Base-by-base conservation (phyloP, 352 stramenopile species). In the Pythium insidiosum region DNA sequence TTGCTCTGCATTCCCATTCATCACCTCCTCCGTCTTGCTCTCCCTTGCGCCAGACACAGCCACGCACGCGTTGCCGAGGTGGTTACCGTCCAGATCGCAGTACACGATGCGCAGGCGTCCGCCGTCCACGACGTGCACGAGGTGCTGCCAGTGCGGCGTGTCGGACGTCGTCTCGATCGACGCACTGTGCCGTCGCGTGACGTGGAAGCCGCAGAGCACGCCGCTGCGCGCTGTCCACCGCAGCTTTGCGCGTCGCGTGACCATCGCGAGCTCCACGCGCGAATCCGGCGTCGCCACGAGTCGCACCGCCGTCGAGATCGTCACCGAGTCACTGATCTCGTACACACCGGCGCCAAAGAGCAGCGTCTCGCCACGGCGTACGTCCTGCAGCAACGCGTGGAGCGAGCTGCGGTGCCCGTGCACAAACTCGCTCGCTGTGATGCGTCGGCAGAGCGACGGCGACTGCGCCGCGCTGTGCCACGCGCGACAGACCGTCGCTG, bases 241-340 rank as follows among this genome's bases (percentile, higher is more conserved):
- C 0, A 91, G 16, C 19, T 85, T 68, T 0, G 75, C 73, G 13
- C 36, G 47, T 23, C 50, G 35, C 0, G 58, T 73, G 25, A 47
- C 59, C 73, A 91, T 85, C 37, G 84, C 71, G 11, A 91, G 40
- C 48, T 87, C 75, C 2, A 88, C 75, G 41, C 80, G 75, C 6
- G 68, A 50, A 43, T 84, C 75, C 1, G 68, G 64, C 3, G 67
- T 38, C 0, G 71, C 78, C 11, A 86, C 12, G 6, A 88, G 43
- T 16, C 66, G 54, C 22, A 91, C 56, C 0, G 66, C 58, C 15
- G 53, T 73, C 3, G 29, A 63, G 13, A 91, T 66, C 15, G 74
- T 43, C 0, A 91, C 39, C n/a, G 47, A 38, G 2, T 77, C 52
- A 6, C 82, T 43, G 1, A 91, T 16, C 1, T 66, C 51, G 50